Evolutionary conservation across 2,329 filamentous ascomycete species (phyloP), one percentile per base, ranked within the genome.

Genomic region (Paraphaeosphaeria minitans): DNA sequence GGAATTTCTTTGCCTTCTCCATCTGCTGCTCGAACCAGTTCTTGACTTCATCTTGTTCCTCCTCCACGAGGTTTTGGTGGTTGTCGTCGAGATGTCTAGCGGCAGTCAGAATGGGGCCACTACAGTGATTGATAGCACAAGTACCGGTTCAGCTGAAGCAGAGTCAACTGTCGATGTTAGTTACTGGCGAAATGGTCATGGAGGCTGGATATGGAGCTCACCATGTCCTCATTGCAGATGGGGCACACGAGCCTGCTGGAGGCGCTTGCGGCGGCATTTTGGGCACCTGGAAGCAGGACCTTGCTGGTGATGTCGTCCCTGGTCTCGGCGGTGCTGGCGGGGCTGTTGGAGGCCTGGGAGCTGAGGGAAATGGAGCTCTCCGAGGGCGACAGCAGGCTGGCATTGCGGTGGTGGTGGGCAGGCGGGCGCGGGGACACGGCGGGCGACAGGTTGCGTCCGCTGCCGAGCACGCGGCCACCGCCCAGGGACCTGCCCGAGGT

Each of bases 171-270:
- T 45, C 9, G 5, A 14, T 24, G 62, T 77, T 66, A 76, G 75
- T 58, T 54, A 41, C 53, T 48, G 53, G 24, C n/a, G 16, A 46
- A 12, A 35, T 53, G 53, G 4, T 46, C 33, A 19, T 29, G 47
- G 60, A 46, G 58, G 52, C 53, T 45, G 48, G 79, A 47, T 35
- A 53, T 22, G 35, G 21, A 42, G 62, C 66, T 24, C 80, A 95
- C 93, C 95, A 99, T 99, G 78, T 97, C 93, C 79, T 98, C 96
- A 68, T 89, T 93, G 78, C 95, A 99, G 74, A 99, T 99, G n/a
- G 95, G 95, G 76, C 95, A 99, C 56, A 94, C 87, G 59, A 99
- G 87, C 76, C 85, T 85, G 64, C 86, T 86, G 66, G 84, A 86
- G 56, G 86, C 80, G 53, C 86, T 84, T 63, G 84, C 83, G 60